Base-by-base conservation (phyloP, 2,329 filamentous ascomycete species). In the Ceratocystis albifundus region DNA sequence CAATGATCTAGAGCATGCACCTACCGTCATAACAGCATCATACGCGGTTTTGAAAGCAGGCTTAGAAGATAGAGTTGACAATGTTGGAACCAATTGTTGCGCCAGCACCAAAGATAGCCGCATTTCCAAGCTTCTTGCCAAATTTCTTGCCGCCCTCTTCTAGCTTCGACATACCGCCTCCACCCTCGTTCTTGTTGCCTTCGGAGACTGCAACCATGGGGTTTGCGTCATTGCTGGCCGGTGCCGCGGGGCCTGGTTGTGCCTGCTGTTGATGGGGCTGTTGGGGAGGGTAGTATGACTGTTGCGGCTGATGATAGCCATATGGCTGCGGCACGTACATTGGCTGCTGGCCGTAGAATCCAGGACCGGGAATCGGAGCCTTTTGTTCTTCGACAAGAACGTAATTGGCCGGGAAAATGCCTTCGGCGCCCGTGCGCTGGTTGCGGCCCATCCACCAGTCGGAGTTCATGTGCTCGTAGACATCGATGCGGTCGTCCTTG, bases 391-490 rank as follows among this genome's bases (percentile, higher is more conserved):
- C 77, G 64, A 89, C 79, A 20, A 67, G 63, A 69, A 96, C 92
- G 74, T 97, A 97, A 74, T 84, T 90, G 71, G 88, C 84, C n/a
- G 93, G 93, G 82, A 97, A 97, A 74, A 97, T 96, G 71, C 93
- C 93, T 77, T 96, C 90, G 70, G 84, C 78, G 66, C 88, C 88
- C 7, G 91, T 96, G 65, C 90, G 85, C 72, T 87, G 80, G 76
- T 96, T 96, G 71, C 84, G 84, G 71, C 93, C 93, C 80, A 90
- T 87, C 90, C 91, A 96, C 93, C 93, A 97, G 76, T 97, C 92
- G 69, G 87, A 85, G 77, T 97, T 97, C 88, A 96, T 94, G 79
- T 96, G 92, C 77, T 96, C 90, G 70, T 85, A 84, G 25, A 97
- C 88, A 68, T 84, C 82, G 71, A 97, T 81, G 70, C 82, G 80